Evolutionary conservation across 768 basidiomycete species (phyloP).

Genomic region (Russula emetica): DNA sequence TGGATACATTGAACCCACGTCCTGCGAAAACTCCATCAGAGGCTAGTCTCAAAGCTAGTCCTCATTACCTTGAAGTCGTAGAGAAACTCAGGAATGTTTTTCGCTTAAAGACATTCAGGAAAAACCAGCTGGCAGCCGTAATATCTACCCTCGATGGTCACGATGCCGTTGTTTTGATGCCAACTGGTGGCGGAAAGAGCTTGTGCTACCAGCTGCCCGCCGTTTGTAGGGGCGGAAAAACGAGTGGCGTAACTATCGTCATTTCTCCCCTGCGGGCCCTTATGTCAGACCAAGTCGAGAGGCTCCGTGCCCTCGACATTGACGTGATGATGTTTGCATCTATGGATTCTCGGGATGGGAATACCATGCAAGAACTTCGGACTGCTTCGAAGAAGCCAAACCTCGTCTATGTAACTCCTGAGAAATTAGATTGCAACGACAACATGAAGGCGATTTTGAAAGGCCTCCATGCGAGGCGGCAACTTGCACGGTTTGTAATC

Average conservation of each 20-base stretch:
- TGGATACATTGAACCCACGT: constrained; percentile 9
- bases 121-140: constrained; percentile 85
- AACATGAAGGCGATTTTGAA: constrained; percentile 52
- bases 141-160: constrained; percentile 69
- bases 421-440: constrained; percentile 67
- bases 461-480: constrained; percentile 50
- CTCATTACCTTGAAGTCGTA: constrained; percentile 49
- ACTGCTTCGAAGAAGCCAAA: constrained; percentile 48
- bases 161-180: constrained; percentile 94
- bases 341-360: constrained; percentile 35
- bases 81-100: constrained; percentile 57
- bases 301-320: constrained; percentile 59
- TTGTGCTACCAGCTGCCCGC: constrained; percentile 90
- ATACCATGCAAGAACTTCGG: constrained; percentile 43
- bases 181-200: constrained; percentile 91
- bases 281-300: constrained; percentile 83
- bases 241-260: constrained; percentile 81
- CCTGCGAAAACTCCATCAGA: constrained; percentile 10
- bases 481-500: constrained; percentile 84
- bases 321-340: constrained; percentile 50
- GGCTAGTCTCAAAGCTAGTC: constrained; percentile 21
- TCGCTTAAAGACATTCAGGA: constrained; percentile 61
- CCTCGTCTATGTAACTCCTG: constrained; percentile 88
- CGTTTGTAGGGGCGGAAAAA: constrained; percentile 65
- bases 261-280: constrained; percentile 84